These are phyloP conservation scores for Backusella macrospora DNA, from an alignment of 192 early-diverging fungal species.

Conservation along the genomic window DNA sequence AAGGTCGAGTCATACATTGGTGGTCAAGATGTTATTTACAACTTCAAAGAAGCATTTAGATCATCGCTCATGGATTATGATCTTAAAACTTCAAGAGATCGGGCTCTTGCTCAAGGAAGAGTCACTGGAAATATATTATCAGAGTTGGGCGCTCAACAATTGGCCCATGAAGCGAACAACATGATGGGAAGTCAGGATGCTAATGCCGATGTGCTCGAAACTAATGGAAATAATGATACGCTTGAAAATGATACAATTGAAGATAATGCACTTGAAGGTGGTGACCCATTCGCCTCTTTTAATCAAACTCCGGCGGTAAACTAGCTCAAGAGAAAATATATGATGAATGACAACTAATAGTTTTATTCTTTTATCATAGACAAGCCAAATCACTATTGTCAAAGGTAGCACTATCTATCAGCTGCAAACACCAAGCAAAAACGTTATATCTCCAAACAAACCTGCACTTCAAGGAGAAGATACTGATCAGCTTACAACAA, in stretches of 20 bases:
- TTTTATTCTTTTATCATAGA: not conserved
- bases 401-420: constrained; percentile 2
- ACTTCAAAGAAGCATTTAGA: not conserved
- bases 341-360: not conserved
- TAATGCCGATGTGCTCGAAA: not conserved
- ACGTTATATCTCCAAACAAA: not conserved
- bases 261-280: not conserved
- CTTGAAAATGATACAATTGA: not conserved
- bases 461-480: not conserved
- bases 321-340: not conserved
- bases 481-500: constrained; percentile 11
- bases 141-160: not conserved
- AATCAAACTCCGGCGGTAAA: constrained; percentile 2
- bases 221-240: not conserved
- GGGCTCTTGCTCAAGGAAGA: not conserved
- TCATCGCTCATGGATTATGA: not conserved
- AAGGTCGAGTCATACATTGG: not conserved
- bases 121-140: not conserved
- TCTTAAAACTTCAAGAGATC: constrained; percentile 7
- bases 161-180: not conserved
- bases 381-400: constrained; percentile 4
- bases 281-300: not conserved
- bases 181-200: constrained; percentile 7
- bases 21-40: constrained; percentile 7
- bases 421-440: constrained; percentile 8